These are phyloP conservation scores for Chalara sp. DNA, from an alignment of 2,329 filamentous ascomycete species.

Conservation along the genomic window DNA sequence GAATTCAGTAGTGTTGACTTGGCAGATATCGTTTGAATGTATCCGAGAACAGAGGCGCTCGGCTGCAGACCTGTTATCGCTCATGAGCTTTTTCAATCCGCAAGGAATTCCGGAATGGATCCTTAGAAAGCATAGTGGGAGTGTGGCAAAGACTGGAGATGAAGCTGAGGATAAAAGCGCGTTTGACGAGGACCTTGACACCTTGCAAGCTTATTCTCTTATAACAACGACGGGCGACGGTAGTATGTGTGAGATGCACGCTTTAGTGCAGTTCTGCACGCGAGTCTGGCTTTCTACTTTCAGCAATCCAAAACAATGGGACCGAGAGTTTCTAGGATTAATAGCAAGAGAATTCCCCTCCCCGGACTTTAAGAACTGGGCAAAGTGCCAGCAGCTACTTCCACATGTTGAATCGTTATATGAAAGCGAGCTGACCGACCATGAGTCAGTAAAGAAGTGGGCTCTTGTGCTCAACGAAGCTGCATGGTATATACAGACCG, in stretches of 20 bases:
- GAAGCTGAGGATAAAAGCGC: not conserved
- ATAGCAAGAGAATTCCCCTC: not conserved
- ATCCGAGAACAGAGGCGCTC: conserved; percentile 21
- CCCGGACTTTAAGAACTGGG: not conserved
- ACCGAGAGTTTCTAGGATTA: not conserved
- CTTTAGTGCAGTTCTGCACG: not conserved
- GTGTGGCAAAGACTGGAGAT: not conserved
- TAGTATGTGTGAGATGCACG: not conserved
- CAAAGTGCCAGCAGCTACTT: not conserved
- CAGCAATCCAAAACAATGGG: not conserved
- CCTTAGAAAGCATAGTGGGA: not conserved
- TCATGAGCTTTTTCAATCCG: conserved; percentile 1
- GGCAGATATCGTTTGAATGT: conserved; percentile 28
- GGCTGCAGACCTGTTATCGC: conserved; percentile 1
- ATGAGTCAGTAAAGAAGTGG: not conserved
- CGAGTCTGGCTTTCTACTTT: not conserved
- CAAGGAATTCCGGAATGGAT: conserved; percentile 8
- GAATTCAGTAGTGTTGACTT: conserved; percentile 29
- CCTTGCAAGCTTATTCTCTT: not conserved
- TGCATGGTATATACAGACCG: not conserved
- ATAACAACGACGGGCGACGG: not conserved
- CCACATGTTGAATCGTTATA: not conserved
- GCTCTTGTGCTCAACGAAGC: not conserved
- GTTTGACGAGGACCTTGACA: not conserved
- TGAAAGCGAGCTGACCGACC: not conserved